Evolutionary conservation across 192 early-diverging fungal species (phyloP).

Genomic region (Podila verticillata): DNA sequence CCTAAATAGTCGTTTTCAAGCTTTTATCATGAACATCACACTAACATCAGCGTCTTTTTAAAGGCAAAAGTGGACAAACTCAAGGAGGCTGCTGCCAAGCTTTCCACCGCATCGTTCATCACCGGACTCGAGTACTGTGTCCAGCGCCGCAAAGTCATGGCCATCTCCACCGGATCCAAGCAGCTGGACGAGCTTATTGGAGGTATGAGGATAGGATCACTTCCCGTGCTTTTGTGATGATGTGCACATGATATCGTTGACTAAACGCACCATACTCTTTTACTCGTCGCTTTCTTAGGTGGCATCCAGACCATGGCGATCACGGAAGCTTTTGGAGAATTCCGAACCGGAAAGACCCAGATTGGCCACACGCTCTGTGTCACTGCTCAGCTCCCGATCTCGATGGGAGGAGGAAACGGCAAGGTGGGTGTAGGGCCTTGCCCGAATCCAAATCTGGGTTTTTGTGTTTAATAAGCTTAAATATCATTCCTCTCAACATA

Average conservation of each 20-base stretch:
- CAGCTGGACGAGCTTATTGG: constrained; percentile 82
- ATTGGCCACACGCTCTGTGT: constrained; percentile 84
- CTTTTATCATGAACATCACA: background rate
- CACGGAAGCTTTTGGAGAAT: constrained; percentile 91
- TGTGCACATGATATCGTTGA: background rate
- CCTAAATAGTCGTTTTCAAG: background rate
- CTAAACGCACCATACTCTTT: background rate
- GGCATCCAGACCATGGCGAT: constrained; percentile 85
- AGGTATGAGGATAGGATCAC: constrained; percentile 44
- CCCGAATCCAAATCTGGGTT: constrained; percentile 30
- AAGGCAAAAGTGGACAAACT: constrained; percentile 85
- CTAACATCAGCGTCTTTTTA: background rate
- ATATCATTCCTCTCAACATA: background rate
- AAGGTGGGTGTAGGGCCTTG: constrained; percentile 65
- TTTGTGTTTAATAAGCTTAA: background rate
- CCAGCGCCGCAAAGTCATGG: constrained; percentile 68
- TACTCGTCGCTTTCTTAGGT: constrained; percentile 35
- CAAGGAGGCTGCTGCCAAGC: constrained; percentile 80
- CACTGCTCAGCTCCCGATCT: constrained; percentile 72
- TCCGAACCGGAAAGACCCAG: constrained; percentile 89
- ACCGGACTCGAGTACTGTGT: constrained; percentile 69
- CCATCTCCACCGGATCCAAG: constrained; percentile 79
- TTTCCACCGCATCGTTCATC: constrained; percentile 70
- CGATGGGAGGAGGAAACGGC: constrained; percentile 80
- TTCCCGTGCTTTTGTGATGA: background rate